These are phyloP conservation scores for Colletotrichum tropicale DNA, from an alignment of 2,329 filamentous ascomycete species.

Conservation along the genomic window DNA sequence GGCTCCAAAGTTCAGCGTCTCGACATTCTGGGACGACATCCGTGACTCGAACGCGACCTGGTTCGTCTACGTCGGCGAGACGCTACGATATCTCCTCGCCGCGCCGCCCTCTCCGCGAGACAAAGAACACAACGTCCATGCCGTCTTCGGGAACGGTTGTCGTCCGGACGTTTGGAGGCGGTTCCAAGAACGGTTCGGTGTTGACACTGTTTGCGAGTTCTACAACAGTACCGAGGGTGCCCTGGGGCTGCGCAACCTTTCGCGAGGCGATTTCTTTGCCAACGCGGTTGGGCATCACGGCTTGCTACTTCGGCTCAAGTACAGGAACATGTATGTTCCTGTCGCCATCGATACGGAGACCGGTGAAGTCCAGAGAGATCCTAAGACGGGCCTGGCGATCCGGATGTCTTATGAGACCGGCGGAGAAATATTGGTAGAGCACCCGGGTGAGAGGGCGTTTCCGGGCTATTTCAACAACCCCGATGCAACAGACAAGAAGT, in stretches of 20 bases:
- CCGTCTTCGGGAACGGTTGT: conserved; percentile 71
- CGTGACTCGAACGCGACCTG: conserved; percentile 70
- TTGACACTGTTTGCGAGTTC: conserved; percentile 71
- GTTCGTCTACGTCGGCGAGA: conserved; percentile 82
- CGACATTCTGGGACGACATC: conserved; percentile 75
- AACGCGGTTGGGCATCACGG: conserved; percentile 76
- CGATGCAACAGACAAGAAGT: conserved; percentile 70
- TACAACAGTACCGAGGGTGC: conserved; percentile 81
- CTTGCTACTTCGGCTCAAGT: conserved; percentile 55
- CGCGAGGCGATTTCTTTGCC: conserved; percentile 65
- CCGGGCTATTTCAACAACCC: conserved; percentile 74
- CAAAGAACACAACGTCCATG: conserved; percentile 59
- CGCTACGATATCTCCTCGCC: conserved; percentile 74
- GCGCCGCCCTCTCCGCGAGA: conserved; percentile 68
- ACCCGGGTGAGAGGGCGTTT: conserved; percentile 63
- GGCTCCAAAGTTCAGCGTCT: conserved; percentile 70
- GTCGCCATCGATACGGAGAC: conserved; percentile 73
- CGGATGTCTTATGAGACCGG: conserved; percentile 69
- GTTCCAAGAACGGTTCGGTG: conserved; percentile 53
- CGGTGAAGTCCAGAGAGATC: conserved; percentile 69
- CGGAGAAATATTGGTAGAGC: conserved; percentile 75
- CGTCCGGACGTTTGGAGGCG: conserved; percentile 71
- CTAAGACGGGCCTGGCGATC: conserved; percentile 69
- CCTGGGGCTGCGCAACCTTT: conserved; percentile 64
- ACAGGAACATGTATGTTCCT: conserved; percentile 63